Evolutionary conservation across 2,329 filamentous ascomycete genomes (phyloP).

Genomic region (Phaeosphaeria sp.): DNA sequence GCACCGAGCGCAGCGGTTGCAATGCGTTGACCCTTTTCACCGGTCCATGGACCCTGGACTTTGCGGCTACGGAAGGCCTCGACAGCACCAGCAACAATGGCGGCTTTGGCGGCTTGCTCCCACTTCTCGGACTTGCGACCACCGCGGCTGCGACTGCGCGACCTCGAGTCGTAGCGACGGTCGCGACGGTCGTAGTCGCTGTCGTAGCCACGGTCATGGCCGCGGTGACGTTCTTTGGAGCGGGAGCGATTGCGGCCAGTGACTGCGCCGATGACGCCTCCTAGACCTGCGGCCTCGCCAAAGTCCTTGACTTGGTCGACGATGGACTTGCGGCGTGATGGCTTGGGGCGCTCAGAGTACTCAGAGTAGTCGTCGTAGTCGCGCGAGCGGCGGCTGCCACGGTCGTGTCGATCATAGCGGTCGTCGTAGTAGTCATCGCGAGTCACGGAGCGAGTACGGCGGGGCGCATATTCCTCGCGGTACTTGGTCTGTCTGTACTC

Average conservation of each 20-base stretch:
- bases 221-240: conserved; percentile 48
- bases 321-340: conserved; percentile 61
- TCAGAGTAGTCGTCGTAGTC: conserved; percentile 57
- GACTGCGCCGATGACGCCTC: conserved; percentile 58
- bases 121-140: conserved; percentile 62
- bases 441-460: conserved; percentile 70
- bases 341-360: conserved; percentile 49
- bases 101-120: conserved; percentile 86
- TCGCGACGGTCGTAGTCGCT: conserved; percentile 46
- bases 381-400: conserved; percentile 50
- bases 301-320: conserved; percentile 64
- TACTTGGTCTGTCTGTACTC: conserved; percentile 55
- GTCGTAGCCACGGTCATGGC: conserved; percentile 56
- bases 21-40: conserved; percentile 89
- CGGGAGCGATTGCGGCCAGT: conserved; percentile 66
- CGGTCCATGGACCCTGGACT: conserved; percentile 86
- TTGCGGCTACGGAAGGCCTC: conserved; percentile 92
- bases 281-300: conserved; percentile 64
- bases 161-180: conserved; percentile 61
- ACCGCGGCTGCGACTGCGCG: conserved; percentile 56
- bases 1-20: conserved; percentile 86
- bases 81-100: conserved; percentile 85
- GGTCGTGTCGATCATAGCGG: conserved; percentile 43
- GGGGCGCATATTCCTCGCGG: conserved; percentile 57
- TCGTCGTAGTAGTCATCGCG: conserved; percentile 56